Evolutionary conservation across 305 asterid species (phyloP), one percentile per base, ranked within the genome.

Genomic region (Lippia alba): DNA sequence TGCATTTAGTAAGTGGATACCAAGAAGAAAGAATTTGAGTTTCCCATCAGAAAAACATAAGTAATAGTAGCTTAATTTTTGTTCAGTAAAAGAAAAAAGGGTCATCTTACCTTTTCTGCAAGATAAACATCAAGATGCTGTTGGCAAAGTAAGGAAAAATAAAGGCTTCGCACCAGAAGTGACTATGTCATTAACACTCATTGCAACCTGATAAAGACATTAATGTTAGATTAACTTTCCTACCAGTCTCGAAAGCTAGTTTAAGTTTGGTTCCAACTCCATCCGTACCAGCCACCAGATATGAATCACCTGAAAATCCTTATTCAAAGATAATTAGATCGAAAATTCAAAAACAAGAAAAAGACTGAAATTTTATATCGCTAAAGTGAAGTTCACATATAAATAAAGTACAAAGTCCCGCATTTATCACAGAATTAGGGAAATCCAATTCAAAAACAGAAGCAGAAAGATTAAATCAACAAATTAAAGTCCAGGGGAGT

Each of bases 91-190:
- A 30, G 12, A 40, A 20, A 54, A 8, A 15, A 30, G 12, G 5
- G 66, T 6, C 19, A 18, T 17, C 41, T 11, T 79, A 91, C 97
- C 90, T 89, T 91, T 79, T 94, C 99, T 12, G 99, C 99, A 73
- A 91, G 96, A 77, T 94, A 96, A 66, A 88, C 97, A 66, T 94
- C 97, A 44, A 94, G 92, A 55, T 14, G 77, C 96, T 86, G 8
- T 97, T 94, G 41, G 99, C 99, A 5, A 82, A 94, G 85, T 91
- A 94, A 94, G 99, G 83, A 94, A 91, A 81, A 91, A 94, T 76
- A 89, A 83, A 65, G 99, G 99, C 84, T 89, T 94, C 18, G 96
- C 99, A 63, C 99, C 99, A 8, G 99, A 94, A 6, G 99, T 94
- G 87, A 94, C 81, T 36, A 91, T 91, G 80, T 94, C 99, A 79